Percentiles rank a stretch among this genome's conserved stretches.
phyloP scores from a whole-genome alignment of 306 rosid species.

The Lathyrus aphaca region DNA sequence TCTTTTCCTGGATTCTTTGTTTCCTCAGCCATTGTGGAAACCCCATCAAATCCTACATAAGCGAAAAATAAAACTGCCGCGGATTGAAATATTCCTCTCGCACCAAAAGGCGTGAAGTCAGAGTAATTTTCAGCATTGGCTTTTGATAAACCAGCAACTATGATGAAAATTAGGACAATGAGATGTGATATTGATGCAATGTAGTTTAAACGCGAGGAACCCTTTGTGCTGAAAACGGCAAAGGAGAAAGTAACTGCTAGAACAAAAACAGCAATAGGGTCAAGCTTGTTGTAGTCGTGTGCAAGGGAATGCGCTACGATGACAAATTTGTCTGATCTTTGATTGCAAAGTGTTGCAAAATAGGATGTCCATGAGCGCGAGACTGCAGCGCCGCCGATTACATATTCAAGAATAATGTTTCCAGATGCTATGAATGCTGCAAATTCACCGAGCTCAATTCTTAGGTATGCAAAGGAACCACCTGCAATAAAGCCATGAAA shows the following conservation, averaged over 20 bases:
- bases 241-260: slow-evolving; percentile 34
- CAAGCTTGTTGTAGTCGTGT: slow-evolving; percentile 43
- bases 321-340: slow-evolving; percentile 54
- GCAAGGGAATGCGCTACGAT: slow-evolving; percentile 42
- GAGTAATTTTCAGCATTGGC: slow-evolving; percentile 51
- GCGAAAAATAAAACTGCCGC: slow-evolving; percentile 73
- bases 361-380: slow-evolving; percentile 93
- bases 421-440: slow-evolving; percentile 78
- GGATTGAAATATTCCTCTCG: slow-evolving; percentile 59
- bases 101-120: slow-evolving; percentile 42
- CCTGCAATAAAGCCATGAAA: slow-evolving; percentile 40
- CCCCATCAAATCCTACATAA: slow-evolving; percentile 71
- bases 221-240: slow-evolving; percentile 66
- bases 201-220: slow-evolving; percentile 70
- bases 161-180: slow-evolving; percentile 57
- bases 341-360: slow-evolving; percentile 80
- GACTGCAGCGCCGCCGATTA: slow-evolving; percentile 66
- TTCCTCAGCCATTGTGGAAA: slow-evolving; percentile 79
- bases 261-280: slow-evolving; percentile 59
- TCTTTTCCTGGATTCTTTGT: slow-evolving; percentile 68
- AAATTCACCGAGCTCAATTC: slow-evolving; percentile 88
- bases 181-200: slow-evolving; percentile 64
- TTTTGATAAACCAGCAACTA: slow-evolving; percentile 65
- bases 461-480: slow-evolving; percentile 83
- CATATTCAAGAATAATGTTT: slow-evolving; percentile 75